Conservation (phyloP, 257 asterid genomes). For the Dorcoceras hygrometricum region DNA sequence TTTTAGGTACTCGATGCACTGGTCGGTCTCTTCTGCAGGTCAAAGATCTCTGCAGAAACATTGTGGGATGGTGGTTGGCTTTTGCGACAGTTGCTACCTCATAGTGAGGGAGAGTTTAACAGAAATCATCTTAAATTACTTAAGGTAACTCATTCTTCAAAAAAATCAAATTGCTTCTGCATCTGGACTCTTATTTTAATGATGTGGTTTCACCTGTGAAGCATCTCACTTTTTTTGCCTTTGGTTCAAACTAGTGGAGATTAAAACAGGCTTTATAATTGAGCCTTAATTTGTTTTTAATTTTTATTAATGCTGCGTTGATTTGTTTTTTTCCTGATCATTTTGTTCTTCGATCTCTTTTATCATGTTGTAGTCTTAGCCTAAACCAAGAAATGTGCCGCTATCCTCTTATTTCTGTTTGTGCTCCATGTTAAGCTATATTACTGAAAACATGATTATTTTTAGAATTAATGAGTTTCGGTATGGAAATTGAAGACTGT, state of each 20-base stretch:
- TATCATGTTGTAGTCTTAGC: conserved; percentile 21
- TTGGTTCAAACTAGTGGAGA: conserved; percentile 12
- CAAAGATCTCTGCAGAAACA: conserved; percentile 86
- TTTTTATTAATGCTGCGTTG: conserved; percentile 7
- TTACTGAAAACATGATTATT: conserved; percentile 3
- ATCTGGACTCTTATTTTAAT: conserved; percentile 15
- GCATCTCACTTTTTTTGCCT: conserved; percentile 14
- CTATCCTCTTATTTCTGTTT: conserved; percentile 23
- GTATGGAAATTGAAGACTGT: conserved; percentile 25
- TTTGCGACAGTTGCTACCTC: conserved; percentile 91
- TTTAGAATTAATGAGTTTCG: no score
- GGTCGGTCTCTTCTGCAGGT: conserved; percentile 94
- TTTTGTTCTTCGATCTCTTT: conserved; percentile 11
- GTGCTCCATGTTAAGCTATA: conserved; percentile 20
- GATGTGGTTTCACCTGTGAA: conserved; percentile 2
- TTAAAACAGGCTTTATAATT: conserved; percentile 2
- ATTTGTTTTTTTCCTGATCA: conserved; percentile 12
- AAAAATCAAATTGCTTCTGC: conserved; percentile 22
- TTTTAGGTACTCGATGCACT: conserved; percentile 87
- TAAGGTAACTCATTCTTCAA: conserved; percentile 47
- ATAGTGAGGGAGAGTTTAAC: conserved; percentile 77
- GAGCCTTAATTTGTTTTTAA: background rate
- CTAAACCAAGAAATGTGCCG: conserved; percentile 9
- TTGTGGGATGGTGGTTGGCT: conserved; percentile 99
- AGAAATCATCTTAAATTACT: conserved; percentile 66